These are phyloP conservation scores for Verticillium nonalfalfae DNA, from an alignment of 2,329 filamentous ascomycete genomes.

Conservation along the genomic window DNA sequence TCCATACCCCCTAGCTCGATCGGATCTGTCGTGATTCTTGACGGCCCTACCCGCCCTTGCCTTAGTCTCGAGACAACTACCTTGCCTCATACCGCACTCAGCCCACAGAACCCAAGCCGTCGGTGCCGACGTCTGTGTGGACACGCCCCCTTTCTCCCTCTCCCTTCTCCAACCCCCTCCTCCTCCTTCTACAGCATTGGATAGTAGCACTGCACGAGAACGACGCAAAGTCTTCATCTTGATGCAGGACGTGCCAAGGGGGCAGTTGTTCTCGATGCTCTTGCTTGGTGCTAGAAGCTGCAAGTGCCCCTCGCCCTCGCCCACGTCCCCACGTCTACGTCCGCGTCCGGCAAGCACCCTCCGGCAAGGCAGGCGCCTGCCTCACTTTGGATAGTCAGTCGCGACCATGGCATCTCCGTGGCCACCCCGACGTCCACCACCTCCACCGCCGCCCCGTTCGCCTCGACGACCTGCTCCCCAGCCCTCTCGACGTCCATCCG, in stretches of 20 bases:
- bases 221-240: neutral
- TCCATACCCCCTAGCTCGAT: neutral
- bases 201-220: too few relatives aligned
- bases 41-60: neutral
- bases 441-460: neutral
- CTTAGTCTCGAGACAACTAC: neutral
- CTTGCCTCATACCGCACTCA: neutral
- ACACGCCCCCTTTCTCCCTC: neutral
- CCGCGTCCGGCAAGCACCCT: too few relatives aligned
- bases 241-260: neutral
- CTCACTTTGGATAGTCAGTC: neutral
- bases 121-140: neutral
- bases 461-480: neutral
- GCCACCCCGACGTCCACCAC: neutral
- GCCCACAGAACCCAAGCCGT: neutral
- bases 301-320: neutral
- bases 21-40: neutral
- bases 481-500: constrained; percentile 4
- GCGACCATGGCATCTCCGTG: neutral
- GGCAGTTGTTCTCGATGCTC: neutral
- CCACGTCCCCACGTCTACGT: neutral
- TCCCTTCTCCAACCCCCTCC: neutral
- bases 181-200: too few relatives aligned
- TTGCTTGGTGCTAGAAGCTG: neutral
- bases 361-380: neutral